Evolutionary conservation across 257 asterid genomes (phyloP).

Genomic region (Nicotiana attenuata): DNA sequence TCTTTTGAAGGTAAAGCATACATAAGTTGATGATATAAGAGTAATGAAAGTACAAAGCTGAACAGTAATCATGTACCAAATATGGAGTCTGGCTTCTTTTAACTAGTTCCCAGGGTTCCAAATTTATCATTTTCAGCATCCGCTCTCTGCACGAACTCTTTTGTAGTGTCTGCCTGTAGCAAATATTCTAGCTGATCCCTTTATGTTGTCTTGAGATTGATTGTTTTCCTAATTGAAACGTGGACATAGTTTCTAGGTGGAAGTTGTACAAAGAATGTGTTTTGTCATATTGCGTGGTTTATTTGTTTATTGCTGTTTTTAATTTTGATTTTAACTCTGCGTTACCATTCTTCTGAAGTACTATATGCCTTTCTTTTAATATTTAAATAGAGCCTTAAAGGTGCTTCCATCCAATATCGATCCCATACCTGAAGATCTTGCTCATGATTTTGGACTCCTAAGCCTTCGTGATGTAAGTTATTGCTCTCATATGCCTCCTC

Average conservation of each 20-base stretch:
- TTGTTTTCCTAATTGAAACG: background rate
- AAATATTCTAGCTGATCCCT: background rate
- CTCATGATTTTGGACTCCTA: conserved; percentile 54
- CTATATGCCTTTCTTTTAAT: conserved; percentile 16
- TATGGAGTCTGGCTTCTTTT: background rate
- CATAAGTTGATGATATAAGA: background rate
- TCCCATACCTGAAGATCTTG: conserved; percentile 74
- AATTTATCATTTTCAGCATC: background rate
- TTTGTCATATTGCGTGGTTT: background rate
- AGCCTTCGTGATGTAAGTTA: conserved; percentile 68
- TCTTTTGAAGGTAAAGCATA: background rate
- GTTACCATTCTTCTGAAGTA: background rate
- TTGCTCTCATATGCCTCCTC: background rate
- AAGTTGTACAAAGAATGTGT: background rate
- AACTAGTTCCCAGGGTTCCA: background rate
- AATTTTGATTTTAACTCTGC: background rate
- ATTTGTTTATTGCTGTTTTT: background rate
- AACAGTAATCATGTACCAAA: background rate
- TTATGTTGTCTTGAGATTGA: background rate
- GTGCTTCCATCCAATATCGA: conserved; percentile 60
- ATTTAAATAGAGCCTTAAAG: conserved; percentile 55
- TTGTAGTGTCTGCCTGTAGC: background rate
- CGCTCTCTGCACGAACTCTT: background rate
- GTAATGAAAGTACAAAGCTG: background rate
- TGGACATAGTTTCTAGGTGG: background rate